Conservation (phyloP, 2,329 filamentous ascomycete species). For the Aspergillus awamori region DNA sequence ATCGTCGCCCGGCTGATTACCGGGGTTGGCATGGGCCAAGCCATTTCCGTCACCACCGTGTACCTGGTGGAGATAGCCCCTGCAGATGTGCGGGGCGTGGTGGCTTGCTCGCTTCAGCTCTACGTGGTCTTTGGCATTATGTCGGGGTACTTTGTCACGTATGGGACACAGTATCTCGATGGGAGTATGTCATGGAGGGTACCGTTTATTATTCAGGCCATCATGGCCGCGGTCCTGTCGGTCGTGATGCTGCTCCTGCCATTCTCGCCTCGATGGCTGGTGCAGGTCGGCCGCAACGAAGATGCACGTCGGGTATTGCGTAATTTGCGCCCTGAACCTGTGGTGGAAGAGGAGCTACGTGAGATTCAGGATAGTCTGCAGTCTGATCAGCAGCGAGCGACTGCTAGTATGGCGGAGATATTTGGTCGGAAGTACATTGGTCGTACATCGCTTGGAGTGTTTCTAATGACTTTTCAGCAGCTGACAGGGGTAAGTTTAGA, state of each 20-base stretch:
- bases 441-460: constrained; percentile 16
- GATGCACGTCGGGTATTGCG: constrained; percentile 13
- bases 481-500: constrained; percentile 15
- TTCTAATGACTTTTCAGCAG: constrained; percentile 21
- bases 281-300: constrained; percentile 8
- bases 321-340: constrained; percentile 1
- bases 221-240: constrained; percentile 9
- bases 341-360: constrained; percentile 15
- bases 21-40: constrained; percentile 17
- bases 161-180: constrained; percentile 14
- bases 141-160: constrained; percentile 19
- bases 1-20: constrained; percentile 19
- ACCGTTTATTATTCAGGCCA: constrained; percentile 17
- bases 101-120: constrained; percentile 19
- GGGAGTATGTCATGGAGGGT: constrained; percentile 16
- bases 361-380: constrained; percentile 25
- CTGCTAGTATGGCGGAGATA: constrained; percentile 17
- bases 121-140: constrained; percentile 19
- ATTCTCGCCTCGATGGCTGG: constrained; percentile 20
- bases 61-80: constrained; percentile 21
- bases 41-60: constrained; percentile 20
- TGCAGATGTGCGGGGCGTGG: constrained; percentile 14
- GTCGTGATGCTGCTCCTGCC: constrained; percentile 13
- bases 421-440: constrained; percentile 18
- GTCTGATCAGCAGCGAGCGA: constrained; percentile 13